phyloP scores from a whole-genome alignment of 441 rosid species.

The Euphorbia corollata region DNA sequence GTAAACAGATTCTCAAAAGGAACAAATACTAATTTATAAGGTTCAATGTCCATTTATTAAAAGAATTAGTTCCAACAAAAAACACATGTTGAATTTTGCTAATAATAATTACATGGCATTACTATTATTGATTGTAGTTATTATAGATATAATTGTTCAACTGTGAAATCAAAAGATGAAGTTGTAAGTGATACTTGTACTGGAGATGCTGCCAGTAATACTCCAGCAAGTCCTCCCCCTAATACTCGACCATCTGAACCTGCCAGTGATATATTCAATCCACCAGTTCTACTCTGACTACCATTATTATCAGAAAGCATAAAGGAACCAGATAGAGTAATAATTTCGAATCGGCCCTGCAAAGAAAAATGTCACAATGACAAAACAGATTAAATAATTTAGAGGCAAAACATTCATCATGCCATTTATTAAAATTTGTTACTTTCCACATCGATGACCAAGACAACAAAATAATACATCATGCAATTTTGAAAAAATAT shows the following conservation, averaged over 20 bases:
- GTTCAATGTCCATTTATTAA: too few species aligned
- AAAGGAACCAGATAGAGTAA: slow-evolving; percentile 76
- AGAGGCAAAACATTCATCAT: background rate
- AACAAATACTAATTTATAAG: too few species aligned
- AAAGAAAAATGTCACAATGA: slow-evolving; percentile 19
- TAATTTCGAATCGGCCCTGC: slow-evolving; percentile 88
- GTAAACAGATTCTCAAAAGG: too few species aligned
- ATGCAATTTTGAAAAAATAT: background rate
- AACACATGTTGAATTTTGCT: background rate
- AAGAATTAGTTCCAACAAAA: background rate
- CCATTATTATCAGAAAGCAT: slow-evolving; percentile 52
- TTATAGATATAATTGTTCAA: background rate
- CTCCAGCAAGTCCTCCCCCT: slow-evolving; percentile 85
- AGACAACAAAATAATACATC: background rate
- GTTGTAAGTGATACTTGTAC: slow-evolving; percentile 56
- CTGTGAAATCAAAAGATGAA: background rate
- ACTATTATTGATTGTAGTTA: background rate
- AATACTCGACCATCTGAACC: slow-evolving; percentile 77
- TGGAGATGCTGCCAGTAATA: slow-evolving; percentile 71
- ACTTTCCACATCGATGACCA: background rate
- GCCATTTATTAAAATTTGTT: background rate
- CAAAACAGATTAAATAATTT: background rate
- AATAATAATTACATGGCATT: background rate
- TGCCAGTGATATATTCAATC: slow-evolving; percentile 72
- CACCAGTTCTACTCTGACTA: slow-evolving; percentile 39